Percentiles rank a stretch among this genome's conserved stretches.
Conservation (phyloP, 768 basidiomycete species). For the Pleurotus platypus region DNA sequence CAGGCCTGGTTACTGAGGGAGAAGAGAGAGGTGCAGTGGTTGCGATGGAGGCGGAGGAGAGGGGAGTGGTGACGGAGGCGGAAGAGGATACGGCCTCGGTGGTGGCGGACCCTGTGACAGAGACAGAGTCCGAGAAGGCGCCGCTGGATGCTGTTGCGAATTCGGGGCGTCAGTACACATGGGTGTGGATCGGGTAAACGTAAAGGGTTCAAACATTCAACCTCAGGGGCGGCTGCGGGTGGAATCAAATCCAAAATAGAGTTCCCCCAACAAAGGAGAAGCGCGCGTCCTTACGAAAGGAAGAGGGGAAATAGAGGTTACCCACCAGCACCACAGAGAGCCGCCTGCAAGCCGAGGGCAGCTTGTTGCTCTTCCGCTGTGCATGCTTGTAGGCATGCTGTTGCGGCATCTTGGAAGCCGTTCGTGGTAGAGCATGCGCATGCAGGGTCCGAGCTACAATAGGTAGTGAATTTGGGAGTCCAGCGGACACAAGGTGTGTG, state of each 20-base stretch:
- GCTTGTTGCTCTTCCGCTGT: not conserved
- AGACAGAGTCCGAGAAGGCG: not conserved
- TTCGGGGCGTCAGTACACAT: not conserved
- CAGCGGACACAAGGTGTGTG: too few species aligned
- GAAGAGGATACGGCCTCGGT: not conserved
- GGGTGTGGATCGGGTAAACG: not conserved
- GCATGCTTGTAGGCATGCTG: not conserved
- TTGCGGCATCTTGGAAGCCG: not conserved
- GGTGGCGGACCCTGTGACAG: not conserved
- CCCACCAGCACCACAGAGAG: constrained; percentile 5
- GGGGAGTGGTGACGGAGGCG: not conserved
- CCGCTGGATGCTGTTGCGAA: not conserved
- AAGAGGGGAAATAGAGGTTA: not conserved
- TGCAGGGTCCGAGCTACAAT: not conserved
- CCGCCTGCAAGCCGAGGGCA: not conserved
- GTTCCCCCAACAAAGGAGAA: not conserved
- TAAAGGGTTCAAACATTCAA: not conserved
- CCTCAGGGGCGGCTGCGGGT: not conserved
- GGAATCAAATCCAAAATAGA: not conserved
- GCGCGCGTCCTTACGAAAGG: not conserved
- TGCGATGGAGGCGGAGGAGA: not conserved
- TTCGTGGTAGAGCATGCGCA: constrained; percentile 1
- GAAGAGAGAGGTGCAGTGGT: not conserved
- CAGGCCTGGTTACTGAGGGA: not conserved
- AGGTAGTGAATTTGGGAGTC: not conserved